These are phyloP conservation scores for Heterobasidion occidentale DNA, from an alignment of 1,284 basidiomycete genomes.

Conservation along the genomic window DNA sequence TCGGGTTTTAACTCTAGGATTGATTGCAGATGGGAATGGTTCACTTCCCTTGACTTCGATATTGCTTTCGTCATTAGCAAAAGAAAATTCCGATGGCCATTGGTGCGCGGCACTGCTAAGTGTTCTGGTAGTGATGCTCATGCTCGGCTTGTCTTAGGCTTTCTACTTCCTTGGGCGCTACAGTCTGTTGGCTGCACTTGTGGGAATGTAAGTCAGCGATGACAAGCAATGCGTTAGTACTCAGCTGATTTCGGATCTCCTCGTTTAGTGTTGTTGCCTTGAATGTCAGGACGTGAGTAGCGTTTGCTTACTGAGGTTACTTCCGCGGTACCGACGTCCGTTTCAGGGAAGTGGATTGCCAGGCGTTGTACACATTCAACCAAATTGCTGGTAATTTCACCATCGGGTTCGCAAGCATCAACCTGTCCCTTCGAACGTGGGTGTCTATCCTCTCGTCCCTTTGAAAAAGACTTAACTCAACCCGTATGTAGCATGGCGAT, in stretches of 20 bases:
- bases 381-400: conserved; percentile 58
- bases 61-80: conserved; percentile 6
- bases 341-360: conserved; percentile 53
- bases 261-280: neutral
- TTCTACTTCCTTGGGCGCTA: conserved; percentile 75
- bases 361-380: conserved; percentile 67
- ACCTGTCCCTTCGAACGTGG: conserved; percentile 70
- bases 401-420: conserved; percentile 69
- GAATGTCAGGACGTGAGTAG: neutral
- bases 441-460: conserved; percentile 15
- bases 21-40: conserved; percentile 8
- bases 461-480: neutral
- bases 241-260: neutral
- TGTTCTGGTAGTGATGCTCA: neutral
- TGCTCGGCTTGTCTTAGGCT: conserved; percentile 28
- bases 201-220: conserved; percentile 53
- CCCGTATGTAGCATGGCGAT: conserved; percentile 49
- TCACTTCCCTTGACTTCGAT: conserved; percentile 7
- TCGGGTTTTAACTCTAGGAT: neutral
- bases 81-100: conserved; percentile 22
- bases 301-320: neutral
- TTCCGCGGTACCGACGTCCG: neutral
- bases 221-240: neutral
- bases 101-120: conserved; percentile 15
- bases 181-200: conserved; percentile 54